Percentiles rank a stretch among this genome's conserved stretches.
These are phyloP conservation scores for Cocos nucifera DNA, from an alignment of 176 grass and related monocot genomes.

Conservation along the genomic window DNA sequence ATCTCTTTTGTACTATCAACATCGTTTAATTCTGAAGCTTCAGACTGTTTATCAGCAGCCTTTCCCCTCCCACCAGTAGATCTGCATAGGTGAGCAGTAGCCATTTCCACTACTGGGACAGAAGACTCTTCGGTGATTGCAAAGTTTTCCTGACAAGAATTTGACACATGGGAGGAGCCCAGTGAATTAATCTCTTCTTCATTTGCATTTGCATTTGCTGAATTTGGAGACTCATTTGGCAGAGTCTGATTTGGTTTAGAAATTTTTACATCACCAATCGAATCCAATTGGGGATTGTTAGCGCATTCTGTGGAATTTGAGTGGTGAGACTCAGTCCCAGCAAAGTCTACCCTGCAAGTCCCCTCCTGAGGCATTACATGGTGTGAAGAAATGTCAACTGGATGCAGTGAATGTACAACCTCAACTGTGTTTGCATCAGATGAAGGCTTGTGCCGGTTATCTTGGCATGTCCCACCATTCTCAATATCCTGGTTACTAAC, in stretches of 20 bases:
- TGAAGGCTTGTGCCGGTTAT: slow-evolving; percentile 7
- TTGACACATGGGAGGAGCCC: not conserved
- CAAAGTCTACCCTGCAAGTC: not conserved
- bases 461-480: slow-evolving; percentile 3
- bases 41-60: not conserved
- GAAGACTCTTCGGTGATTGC: slow-evolving; percentile 2
- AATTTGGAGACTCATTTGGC: slow-evolving; percentile 7
- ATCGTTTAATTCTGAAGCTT: slow-evolving; percentile 2
- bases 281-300: not conserved
- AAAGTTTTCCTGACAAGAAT: not conserved
- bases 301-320: slow-evolving; percentile 12
- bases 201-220: slow-evolving; percentile 5
- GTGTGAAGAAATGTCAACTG: not conserved
- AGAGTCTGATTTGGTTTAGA: slow-evolving; percentile 19
- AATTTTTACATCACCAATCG: slow-evolving; percentile 19
- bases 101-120: not conserved
- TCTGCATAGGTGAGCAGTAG: slow-evolving; percentile 3
- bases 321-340: slow-evolving; percentile 9
- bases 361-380: slow-evolving; percentile 2
- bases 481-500: slow-evolving; percentile 4
- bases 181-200: slow-evolving; percentile 12
- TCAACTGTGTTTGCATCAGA: not conserved
- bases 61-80: not conserved
- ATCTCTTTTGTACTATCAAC: slow-evolving; percentile 6
- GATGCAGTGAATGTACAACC: not conserved